phyloP scores from a whole-genome alignment of 805 yeast genomes.

The Spathaspora sp. region DNA sequence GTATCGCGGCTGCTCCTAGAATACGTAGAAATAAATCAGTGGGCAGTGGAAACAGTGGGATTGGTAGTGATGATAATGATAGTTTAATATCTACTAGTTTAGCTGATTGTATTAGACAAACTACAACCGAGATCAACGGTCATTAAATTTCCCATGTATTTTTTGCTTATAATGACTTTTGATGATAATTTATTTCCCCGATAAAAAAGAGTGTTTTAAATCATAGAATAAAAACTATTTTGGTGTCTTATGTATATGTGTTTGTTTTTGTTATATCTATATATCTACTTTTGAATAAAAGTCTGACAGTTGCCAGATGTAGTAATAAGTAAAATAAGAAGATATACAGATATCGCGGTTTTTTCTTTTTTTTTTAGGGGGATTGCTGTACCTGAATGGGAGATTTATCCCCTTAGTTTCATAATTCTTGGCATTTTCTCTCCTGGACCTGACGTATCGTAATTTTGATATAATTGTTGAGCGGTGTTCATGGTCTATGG shows the following conservation, averaged over 20 bases:
- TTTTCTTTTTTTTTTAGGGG: too few species aligned
- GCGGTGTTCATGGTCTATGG: too few species aligned
- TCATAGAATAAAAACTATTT: background rate
- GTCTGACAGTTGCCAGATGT: background rate
- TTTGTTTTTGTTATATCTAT: background rate
- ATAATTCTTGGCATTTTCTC: too few species aligned
- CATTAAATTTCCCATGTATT: background rate
- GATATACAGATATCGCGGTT: too few species aligned
- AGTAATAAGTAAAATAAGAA: background rate
- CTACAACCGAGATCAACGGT: slow-evolving; percentile 30
- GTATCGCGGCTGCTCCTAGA: background rate
- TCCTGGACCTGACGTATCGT: too few species aligned
- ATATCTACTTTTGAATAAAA: background rate
- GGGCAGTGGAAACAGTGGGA: slow-evolving; percentile 7
- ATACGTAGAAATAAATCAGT: slow-evolving; percentile 8
- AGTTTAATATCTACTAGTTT: slow-evolving; percentile 35
- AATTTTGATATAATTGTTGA: background rate
- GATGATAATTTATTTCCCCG: background rate
- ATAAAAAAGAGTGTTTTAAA: background rate
- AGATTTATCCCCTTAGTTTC: too few species aligned
- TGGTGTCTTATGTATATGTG: background rate
- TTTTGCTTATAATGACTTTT: background rate
- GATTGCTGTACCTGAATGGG: too few species aligned
- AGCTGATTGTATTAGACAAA: slow-evolving; percentile 38
- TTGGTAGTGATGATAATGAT: slow-evolving; percentile 24